Evolutionary conservation across 176 grass and related monocot genomes (phyloP).

Genomic region (Dactylis glomerata): DNA sequence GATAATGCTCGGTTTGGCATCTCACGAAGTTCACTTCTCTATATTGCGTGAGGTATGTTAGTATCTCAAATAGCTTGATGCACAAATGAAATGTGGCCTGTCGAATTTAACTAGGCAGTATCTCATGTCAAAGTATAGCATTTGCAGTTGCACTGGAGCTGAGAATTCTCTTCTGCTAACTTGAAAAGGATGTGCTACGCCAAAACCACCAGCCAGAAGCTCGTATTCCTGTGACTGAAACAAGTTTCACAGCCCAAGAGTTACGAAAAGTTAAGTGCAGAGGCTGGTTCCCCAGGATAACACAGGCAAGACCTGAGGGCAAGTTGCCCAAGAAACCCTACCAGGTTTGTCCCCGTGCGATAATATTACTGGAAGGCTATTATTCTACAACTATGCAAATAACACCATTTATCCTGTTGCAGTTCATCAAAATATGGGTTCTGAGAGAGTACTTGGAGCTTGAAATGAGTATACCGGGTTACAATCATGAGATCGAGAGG

Average conservation of each 20-base stretch:
- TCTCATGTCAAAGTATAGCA: not conserved
- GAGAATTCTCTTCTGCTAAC: not conserved
- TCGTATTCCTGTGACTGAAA: not conserved
- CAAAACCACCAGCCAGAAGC: not conserved
- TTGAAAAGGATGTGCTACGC: not conserved
- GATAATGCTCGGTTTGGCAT: conserved; percentile 85
- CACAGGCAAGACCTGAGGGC: not conserved
- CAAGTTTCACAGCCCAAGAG: conserved; percentile 4
- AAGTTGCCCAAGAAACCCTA: conserved; percentile 29
- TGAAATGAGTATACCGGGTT: conserved; percentile 47
- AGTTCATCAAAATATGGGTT: conserved; percentile 83
- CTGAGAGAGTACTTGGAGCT: conserved; percentile 76
- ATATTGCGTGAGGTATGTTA: conserved; percentile 66
- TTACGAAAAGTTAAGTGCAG: not conserved
- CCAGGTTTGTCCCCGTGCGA: conserved; percentile 23
- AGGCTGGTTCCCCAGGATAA: conserved; percentile 17
- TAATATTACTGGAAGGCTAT: not conserved
- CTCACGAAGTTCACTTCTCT: conserved; percentile 79
- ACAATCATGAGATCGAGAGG: conserved; percentile 47
- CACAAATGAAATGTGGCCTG: not conserved
- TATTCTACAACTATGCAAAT: not conserved
- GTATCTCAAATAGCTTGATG: not conserved
- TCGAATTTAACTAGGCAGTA: not conserved
- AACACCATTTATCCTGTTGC: not conserved
- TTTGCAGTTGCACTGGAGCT: not conserved